These are phyloP conservation scores for Beverwykella pulmonaria DNA, from an alignment of 495 filamentous ascomycete species.

Conservation along the genomic window DNA sequence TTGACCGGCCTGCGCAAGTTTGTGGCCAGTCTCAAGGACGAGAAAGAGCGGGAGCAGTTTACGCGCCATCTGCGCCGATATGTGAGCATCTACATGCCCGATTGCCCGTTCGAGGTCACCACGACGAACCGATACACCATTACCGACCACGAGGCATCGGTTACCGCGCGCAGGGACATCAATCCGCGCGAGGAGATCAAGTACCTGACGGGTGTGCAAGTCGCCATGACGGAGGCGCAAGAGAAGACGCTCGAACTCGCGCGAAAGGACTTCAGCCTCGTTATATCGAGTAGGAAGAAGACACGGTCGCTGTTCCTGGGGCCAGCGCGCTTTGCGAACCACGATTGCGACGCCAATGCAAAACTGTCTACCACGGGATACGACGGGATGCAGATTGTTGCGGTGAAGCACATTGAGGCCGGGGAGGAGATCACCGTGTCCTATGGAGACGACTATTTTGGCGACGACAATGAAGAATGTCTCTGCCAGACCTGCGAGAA, in stretches of 20 bases:
- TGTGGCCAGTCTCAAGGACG: conserved; percentile 62
- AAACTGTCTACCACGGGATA: conserved; percentile 76
- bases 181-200: conserved; percentile 83
- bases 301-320: conserved; percentile 87
- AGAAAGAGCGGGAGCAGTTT: conserved; percentile 87
- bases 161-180: conserved; percentile 79
- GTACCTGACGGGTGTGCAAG: conserved; percentile 84
- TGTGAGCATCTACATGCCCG: conserved; percentile 87
- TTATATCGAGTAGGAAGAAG: conserved; percentile 89
- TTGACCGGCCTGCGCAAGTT: conserved; percentile 76
- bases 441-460: conserved; percentile 96
- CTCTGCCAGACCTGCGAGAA: conserved; percentile 86
- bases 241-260: conserved; percentile 75
- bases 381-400: conserved; percentile 85
- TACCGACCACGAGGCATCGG: conserved; percentile 78
- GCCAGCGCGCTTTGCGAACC: conserved; percentile 93
- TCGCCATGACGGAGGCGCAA: conserved; percentile 86
- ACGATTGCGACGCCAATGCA: conserved; percentile 94
- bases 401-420: conserved; percentile 74
- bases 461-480: conserved; percentile 91
- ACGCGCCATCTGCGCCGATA: conserved; percentile 84
- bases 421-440: conserved; percentile 95
- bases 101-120: conserved; percentile 90
- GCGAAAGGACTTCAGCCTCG: conserved; percentile 92
- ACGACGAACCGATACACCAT: conserved; percentile 98